Base-by-base conservation (phyloP, 805 yeast genomes). In the Wickerhamomyces ciferrii region DNA sequence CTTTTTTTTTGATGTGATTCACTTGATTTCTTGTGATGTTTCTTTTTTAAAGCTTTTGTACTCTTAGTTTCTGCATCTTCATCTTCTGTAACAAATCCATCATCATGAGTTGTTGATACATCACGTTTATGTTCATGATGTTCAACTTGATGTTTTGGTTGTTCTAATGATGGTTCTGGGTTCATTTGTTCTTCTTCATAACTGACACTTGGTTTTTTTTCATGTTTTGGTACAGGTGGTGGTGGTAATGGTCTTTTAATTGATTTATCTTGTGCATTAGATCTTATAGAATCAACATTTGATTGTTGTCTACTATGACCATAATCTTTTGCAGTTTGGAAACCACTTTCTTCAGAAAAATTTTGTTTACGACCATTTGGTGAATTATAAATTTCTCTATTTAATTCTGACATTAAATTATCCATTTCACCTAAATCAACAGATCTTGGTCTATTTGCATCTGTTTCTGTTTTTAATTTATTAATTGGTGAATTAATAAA, bases 161-260 rank as follows among this genome's bases (percentile, higher is more conserved):
- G 31, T 27, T 10, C 15, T 27, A 8, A 14, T 27, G 35, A 6
- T 32, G 10, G 35, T 31, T n/a, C n/a, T 31, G 34, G 34, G 34
- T 13, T 15, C 9, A 10, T 31, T 17, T 18, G 19, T n/a, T 17
- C 32, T 18, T 34, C 29, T 24, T 35, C 20, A 37, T 39, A 6
- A 43, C 32, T 15, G 5, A 42, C 39, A 38, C 52, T 46, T 41
- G 53, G 44, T 4, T 45, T 40, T 10, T 47, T 47, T 8, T 49
- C 49, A 46, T 60, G 63, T 29, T 53, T 45, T 20, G 63, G 63
- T 2, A 55, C 29, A 5, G 63, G 63, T 17, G 63, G 63, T 17
- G 59, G 37, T 31, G 63, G 60, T 48, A 58, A 52, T 43, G 53
- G 54, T 37, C 39, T 37, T 11, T 37, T 37, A 10, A 14, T 8